Percentiles rank a stretch among this genome's conserved stretches.
These are phyloP conservation scores for Halophytophthora polymorphica DNA, from an alignment of 352 stramenopile species.

Conservation along the genomic window DNA sequence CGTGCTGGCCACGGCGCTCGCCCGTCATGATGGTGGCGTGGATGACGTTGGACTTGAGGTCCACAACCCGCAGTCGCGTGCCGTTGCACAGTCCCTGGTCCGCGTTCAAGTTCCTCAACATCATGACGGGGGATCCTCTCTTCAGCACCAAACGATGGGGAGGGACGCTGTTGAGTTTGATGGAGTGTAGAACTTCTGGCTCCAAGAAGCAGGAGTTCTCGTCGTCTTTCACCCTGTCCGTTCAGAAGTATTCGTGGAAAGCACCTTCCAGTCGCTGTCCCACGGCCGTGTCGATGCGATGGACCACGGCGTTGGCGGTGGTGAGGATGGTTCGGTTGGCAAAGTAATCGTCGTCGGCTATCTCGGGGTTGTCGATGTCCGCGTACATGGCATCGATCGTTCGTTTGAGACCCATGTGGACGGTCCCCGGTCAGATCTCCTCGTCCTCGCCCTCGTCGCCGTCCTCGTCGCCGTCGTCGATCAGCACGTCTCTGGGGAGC, in stretches of 20 bases:
- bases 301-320: conserved; percentile 10
- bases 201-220: no score
- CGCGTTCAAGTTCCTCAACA: no score
- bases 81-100: conserved; percentile 5
- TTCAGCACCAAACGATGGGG: no score
- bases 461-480: conserved; percentile 1
- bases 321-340: conserved; percentile 11
- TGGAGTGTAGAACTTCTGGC: no score
- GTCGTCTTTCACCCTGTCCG: conserved; percentile 8
- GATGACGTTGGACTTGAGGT: conserved; percentile 8
- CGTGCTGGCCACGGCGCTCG: no score
- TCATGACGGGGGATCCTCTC: no score
- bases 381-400: conserved; percentile 12
- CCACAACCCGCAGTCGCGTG: conserved; percentile 8
- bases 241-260: conserved; percentile 8
- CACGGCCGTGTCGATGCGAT: conserved; percentile 8
- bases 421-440: neutral
- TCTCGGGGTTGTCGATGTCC: conserved; percentile 2
- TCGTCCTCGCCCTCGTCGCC: neutral
- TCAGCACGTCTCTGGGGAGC: conserved; percentile 8
- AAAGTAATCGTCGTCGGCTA: conserved; percentile 12
- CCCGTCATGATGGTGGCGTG: conserved; percentile 14
- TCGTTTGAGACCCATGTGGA: neutral
- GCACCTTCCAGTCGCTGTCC: neutral
- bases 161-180: no score